Conservation (phyloP, 495 filamentous ascomycete genomes). For the Aspergillus sparsus region DNA sequence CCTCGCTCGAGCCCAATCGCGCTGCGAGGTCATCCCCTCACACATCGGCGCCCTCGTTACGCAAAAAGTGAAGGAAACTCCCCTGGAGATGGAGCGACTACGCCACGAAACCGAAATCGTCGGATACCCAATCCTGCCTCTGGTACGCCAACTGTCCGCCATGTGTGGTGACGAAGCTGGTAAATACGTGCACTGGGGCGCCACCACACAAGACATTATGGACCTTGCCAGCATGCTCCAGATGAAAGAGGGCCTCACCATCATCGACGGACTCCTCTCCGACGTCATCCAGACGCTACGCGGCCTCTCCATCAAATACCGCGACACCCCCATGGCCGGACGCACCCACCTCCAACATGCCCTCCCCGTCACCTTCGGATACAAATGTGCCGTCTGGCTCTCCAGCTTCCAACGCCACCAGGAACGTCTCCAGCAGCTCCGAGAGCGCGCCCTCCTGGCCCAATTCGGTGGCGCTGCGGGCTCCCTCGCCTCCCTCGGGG, state of each 20-base stretch:
- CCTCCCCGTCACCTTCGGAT: constrained; percentile 51
- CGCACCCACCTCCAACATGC: constrained; percentile 56
- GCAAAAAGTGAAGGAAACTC: constrained; percentile 28
- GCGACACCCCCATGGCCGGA: constrained; percentile 53
- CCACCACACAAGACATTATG: constrained; percentile 59
- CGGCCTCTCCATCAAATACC: constrained; percentile 40
- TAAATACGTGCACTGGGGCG: constrained; percentile 57
- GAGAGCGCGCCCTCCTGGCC: constrained; percentile 39
- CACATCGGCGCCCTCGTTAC: constrained; percentile 45
- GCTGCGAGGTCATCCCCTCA: constrained; percentile 45
- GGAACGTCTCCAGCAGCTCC: constrained; percentile 41
- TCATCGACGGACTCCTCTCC: constrained; percentile 42
- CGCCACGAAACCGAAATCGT: constrained; percentile 53
- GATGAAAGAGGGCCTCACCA: constrained; percentile 46
- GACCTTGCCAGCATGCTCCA: constrained; percentile 52
- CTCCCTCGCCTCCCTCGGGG: constrained; percentile 46
- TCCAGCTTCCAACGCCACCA: constrained; percentile 46
- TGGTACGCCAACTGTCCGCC: constrained; percentile 46
- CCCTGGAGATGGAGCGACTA: constrained; percentile 44
- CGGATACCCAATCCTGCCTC: constrained; percentile 54
- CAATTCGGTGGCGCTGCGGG: constrained; percentile 53
- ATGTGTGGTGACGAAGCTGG: constrained; percentile 44
- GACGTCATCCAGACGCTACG: constrained; percentile 39
- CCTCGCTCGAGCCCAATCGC: constrained; percentile 48
- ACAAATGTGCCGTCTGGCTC: constrained; percentile 50